These are phyloP conservation scores for Geotrichum aggregatum DNA, from an alignment of 1,139 yeast species.

Conservation along the genomic window DNA sequence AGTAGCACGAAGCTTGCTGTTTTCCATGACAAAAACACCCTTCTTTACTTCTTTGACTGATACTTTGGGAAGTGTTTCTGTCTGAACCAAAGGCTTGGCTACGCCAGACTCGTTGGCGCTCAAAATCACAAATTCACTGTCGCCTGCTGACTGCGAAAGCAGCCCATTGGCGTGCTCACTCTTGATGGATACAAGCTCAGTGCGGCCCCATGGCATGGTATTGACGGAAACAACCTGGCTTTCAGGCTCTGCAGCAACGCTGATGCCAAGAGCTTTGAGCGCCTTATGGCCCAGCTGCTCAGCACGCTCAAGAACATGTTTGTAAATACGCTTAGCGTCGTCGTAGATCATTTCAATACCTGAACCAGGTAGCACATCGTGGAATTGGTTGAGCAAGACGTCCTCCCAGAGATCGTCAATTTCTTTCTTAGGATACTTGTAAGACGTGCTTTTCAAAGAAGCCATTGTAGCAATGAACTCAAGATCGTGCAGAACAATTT, in stretches of 20 bases:
- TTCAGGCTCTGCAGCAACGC: conserved; percentile 24
- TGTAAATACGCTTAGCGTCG: conserved; percentile 82
- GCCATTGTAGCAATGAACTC: conserved; percentile 79
- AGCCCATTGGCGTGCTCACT: conserved; percentile 10
- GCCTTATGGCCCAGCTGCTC: conserved; percentile 53
- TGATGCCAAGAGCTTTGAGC: conserved; percentile 43
- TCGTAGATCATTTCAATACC: conserved; percentile 94
- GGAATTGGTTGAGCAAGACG: conserved; percentile 86
- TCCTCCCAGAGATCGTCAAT: conserved; percentile 80
- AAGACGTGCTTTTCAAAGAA: conserved; percentile 50
- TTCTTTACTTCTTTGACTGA: conserved; percentile 43
- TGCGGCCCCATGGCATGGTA: conserved; percentile 67
- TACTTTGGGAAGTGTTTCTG: conserved; percentile 3
- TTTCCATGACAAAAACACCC: conserved; percentile 50
- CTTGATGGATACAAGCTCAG: conserved; percentile 47
- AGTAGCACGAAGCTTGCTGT: conserved; percentile 56
- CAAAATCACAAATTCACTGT: conserved; percentile 23
- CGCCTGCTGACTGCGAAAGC: conserved; percentile 16
- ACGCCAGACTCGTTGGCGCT: conserved; percentile 24
- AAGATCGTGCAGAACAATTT: conserved; percentile 73
- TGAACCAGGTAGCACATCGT: conserved; percentile 94
- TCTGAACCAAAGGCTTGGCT: conserved; percentile 21
- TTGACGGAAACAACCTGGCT: conserved; percentile 43
- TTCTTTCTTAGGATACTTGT: conserved; percentile 65
- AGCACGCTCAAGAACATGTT: conserved; percentile 52